These are phyloP conservation scores for Botrytis deweyae DNA, from an alignment of 2,329 filamentous ascomycete genomes.

Conservation along the genomic window DNA sequence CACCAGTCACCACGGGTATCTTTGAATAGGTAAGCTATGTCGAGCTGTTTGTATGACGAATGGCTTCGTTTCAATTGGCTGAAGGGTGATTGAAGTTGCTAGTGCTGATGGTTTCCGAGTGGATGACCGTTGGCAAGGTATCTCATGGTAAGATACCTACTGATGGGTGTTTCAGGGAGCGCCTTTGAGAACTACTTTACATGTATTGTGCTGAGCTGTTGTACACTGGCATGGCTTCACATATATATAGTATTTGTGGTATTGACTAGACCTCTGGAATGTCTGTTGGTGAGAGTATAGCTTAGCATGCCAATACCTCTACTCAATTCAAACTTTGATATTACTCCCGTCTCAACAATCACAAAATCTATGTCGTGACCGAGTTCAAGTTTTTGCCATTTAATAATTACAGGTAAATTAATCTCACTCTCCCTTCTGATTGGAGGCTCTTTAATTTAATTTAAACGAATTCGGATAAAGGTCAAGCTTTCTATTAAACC, in stretches of 20 bases:
- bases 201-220: not conserved
- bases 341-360: not conserved
- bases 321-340: not conserved
- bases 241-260: not conserved
- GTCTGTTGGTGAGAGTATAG: not conserved
- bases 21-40: not conserved
- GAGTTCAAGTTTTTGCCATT: not conserved
- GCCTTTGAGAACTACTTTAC: not conserved
- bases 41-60: not conserved
- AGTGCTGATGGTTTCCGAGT: not conserved
- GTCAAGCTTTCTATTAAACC: not conserved
- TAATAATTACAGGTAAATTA: not conserved
- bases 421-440: not conserved
- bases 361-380: not conserved
- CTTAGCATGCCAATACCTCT: slow-evolving; percentile 1
- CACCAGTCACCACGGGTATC: not conserved
- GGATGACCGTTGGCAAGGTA: not conserved
- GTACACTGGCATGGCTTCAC: not conserved
- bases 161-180: not conserved
- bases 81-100: not conserved
- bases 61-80: no score
- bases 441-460: not conserved
- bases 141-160: not conserved
- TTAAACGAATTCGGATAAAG: not conserved
- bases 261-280: not conserved